These are phyloP conservation scores for Globisporangium lucens DNA, from an alignment of 352 stramenopile species.

Conservation along the genomic window DNA sequence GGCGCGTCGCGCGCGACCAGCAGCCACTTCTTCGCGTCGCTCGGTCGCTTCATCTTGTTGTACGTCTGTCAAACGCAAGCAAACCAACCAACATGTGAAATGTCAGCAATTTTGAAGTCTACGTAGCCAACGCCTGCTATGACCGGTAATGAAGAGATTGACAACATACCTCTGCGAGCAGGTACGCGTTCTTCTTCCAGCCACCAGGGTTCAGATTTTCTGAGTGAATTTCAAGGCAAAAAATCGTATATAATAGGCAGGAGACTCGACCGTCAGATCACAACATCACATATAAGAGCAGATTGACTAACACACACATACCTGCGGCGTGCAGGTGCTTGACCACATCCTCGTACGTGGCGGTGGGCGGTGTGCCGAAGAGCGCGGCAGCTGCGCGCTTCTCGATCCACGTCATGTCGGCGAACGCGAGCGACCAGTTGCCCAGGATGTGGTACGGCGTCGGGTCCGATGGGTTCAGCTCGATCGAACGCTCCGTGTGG, in stretches of 20 bases:
- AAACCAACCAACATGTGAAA: neutral
- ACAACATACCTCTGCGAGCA: slow-evolving; percentile 44
- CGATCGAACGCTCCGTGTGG: slow-evolving; percentile 65
- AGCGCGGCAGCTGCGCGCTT: slow-evolving; percentile 58
- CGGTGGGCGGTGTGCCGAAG: slow-evolving; percentile 56
- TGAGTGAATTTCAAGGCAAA: slow-evolving; percentile 12
- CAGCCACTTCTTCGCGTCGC: slow-evolving; percentile 45
- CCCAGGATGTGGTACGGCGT: slow-evolving; percentile 69
- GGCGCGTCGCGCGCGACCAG: slow-evolving; percentile 44
- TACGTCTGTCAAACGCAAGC: slow-evolving; percentile 38
- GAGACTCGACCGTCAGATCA: neutral
- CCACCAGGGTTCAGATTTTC: slow-evolving; percentile 61
- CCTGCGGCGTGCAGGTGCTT: slow-evolving; percentile 49
- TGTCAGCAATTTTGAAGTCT: neutral
- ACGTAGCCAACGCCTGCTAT: neutral
- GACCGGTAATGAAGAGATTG: neutral
- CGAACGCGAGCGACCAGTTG: slow-evolving; percentile 77
- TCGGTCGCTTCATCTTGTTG: slow-evolving; percentile 56
- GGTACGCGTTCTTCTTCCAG: slow-evolving; percentile 78
- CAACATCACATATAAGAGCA: neutral
- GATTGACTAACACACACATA: slow-evolving; percentile 18
- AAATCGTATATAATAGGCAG: neutral
- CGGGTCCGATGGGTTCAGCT: slow-evolving; percentile 58
- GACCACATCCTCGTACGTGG: slow-evolving; percentile 64
- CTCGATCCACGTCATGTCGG: slow-evolving; percentile 77